phyloP scores from a whole-genome alignment of 352 stramenopile species.

The Globisporangium spinosum region DNA sequence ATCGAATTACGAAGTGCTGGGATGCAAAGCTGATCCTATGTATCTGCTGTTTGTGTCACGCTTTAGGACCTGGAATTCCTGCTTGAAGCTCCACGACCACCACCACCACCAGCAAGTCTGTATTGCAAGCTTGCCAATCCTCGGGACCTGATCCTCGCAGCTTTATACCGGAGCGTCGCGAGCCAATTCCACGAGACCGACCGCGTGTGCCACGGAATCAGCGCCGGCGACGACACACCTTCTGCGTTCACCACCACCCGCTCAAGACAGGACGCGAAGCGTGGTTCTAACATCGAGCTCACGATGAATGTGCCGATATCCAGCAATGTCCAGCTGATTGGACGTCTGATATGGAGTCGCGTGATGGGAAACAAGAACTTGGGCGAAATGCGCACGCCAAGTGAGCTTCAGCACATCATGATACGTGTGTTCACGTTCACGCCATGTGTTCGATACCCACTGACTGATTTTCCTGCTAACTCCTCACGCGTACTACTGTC shows the following conservation, averaged over 20 bases:
- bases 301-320: constrained; percentile 9
- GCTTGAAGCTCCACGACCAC: background rate
- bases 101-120: too few relatives aligned
- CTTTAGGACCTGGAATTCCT: background rate
- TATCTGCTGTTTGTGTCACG: background rate
- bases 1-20: background rate
- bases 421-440: background rate
- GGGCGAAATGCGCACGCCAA: background rate
- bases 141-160: background rate
- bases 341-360: background rate
- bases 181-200: background rate
- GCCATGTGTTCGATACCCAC: too few relatives aligned
- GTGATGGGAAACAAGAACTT: background rate
- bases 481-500: too few relatives aligned
- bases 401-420: background rate
- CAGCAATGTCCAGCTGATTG: background rate
- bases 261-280: background rate
- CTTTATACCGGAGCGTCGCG: background rate
- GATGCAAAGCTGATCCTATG: background rate
- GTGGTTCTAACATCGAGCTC: constrained; percentile 7
- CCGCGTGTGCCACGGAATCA: background rate
- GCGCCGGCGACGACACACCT: background rate
- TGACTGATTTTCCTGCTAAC: too few relatives aligned
- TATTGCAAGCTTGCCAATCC: background rate
- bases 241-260: constrained; percentile 3